Conservation (phyloP, 805 yeast genomes). For the Naumovozyma castellii region DNA sequence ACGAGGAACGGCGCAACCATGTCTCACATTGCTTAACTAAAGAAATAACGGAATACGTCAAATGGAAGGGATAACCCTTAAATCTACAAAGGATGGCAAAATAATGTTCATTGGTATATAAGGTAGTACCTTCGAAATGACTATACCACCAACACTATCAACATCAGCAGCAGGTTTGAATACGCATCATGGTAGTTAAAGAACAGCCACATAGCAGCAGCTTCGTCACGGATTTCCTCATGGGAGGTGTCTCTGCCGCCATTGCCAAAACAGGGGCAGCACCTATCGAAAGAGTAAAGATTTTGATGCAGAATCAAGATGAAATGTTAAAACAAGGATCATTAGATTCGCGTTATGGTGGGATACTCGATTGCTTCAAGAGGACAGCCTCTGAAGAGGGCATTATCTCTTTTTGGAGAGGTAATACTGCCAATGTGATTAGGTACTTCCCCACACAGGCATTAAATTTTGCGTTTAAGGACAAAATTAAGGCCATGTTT, state of each 20-base stretch:
- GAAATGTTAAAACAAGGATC: slow-evolving; percentile 96
- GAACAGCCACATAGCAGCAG: slow-evolving; percentile 7
- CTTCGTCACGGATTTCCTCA: slow-evolving; percentile 57
- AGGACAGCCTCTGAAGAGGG: slow-evolving; percentile 90
- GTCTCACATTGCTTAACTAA: too few species aligned
- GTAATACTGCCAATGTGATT: slow-evolving; percentile 95
- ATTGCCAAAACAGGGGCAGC: slow-evolving; percentile 93
- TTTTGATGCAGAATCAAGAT: slow-evolving; percentile 89
- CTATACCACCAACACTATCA: too few species aligned
- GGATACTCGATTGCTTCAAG: slow-evolving; percentile 82
- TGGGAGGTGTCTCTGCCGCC: slow-evolving; percentile 98
- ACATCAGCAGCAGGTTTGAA: too few species aligned
- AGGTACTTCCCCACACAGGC: slow-evolving; percentile 98
- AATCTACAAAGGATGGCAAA: too few species aligned
- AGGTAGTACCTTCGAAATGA: too few species aligned
- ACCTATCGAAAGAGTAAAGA: slow-evolving; percentile 85
- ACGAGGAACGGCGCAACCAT: not conserved
- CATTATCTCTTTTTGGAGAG: slow-evolving; percentile 87
- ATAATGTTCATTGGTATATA: too few species aligned
- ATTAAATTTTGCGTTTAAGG: slow-evolving; percentile 93
- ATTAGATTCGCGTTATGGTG: slow-evolving; percentile 66
- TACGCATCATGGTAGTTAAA: too few species aligned
- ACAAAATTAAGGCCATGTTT: slow-evolving; percentile 82
- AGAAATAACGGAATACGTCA: not conserved
- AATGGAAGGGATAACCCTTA: too few species aligned